Conservation (phyloP, 2,329 filamentous ascomycete species). For the Verticillium albo-atrum region DNA sequence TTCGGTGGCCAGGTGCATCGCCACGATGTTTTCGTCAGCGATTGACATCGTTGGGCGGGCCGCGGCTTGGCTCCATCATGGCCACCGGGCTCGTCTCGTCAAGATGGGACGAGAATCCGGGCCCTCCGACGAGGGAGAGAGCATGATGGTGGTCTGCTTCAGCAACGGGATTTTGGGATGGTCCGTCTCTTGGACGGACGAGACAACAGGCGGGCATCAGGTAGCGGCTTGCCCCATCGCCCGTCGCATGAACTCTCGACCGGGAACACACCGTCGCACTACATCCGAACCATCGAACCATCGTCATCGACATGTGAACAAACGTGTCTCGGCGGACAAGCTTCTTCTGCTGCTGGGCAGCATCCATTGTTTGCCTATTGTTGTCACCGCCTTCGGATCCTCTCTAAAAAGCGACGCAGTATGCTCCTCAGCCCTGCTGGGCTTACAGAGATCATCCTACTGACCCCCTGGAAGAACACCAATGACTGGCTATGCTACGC, state of each 20-base stretch:
- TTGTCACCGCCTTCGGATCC: not conserved
- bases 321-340: not conserved
- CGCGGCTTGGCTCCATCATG: not conserved
- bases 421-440: not conserved
- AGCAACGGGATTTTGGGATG: too few species aligned
- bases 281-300: not conserved
- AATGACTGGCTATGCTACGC: too few species aligned
- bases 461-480: not conserved
- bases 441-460: not conserved
- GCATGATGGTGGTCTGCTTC: not conserved
- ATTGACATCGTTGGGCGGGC: not conserved
- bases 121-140: too few species aligned
- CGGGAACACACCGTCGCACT: not conserved
- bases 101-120: not conserved
- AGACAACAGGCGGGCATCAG: not conserved
- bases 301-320: not conserved
- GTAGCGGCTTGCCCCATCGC: not conserved
- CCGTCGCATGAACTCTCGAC: not conserved
- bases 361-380: not conserved
- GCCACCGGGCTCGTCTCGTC: not conserved
- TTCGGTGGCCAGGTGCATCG: not conserved
- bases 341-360: not conserved
- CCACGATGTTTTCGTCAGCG: not conserved
- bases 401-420: not conserved
- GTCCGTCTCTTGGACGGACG: too few species aligned